Conservation (phyloP, 2,329 filamentous ascomycete genomes). For the Delphinella strobiligena region DNA sequence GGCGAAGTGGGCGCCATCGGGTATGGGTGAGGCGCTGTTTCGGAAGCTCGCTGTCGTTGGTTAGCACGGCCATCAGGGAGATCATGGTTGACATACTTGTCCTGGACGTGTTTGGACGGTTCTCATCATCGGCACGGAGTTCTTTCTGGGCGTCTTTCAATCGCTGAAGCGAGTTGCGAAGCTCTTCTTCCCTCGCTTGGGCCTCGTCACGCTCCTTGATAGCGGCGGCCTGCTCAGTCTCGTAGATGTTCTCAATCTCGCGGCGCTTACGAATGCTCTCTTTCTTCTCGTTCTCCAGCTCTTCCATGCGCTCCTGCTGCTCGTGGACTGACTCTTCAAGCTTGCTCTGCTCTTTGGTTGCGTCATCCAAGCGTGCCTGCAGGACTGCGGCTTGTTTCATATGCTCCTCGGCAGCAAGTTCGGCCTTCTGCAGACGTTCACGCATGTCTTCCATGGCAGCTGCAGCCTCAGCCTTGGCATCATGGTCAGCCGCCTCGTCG, state of each 20-base stretch:
- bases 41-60: slow-evolving; percentile 25
- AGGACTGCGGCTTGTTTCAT: slow-evolving; percentile 77
- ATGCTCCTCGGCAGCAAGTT: slow-evolving; percentile 50
- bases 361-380: slow-evolving; percentile 76
- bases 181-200: slow-evolving; percentile 71
- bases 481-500: slow-evolving; percentile 36
- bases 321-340: slow-evolving; percentile 83
- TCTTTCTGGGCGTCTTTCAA: slow-evolving; percentile 82
- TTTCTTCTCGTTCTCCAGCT: slow-evolving; percentile 71
- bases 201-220: slow-evolving; percentile 89
- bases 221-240: slow-evolving; percentile 75
- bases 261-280: slow-evolving; percentile 73
- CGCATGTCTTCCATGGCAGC: slow-evolving; percentile 75
- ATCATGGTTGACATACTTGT: slow-evolving; percentile 11
- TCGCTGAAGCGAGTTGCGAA: slow-evolving; percentile 80
- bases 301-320: slow-evolving; percentile 70
- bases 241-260: slow-evolving; percentile 87
- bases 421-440: slow-evolving; percentile 68
- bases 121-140: slow-evolving; percentile 38
- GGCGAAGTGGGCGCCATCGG: slow-evolving; percentile 71
- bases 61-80: slow-evolving; percentile 12
- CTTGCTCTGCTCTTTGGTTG: slow-evolving; percentile 67
- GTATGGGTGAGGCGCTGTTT: slow-evolving; percentile 45
- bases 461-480: slow-evolving; percentile 66
- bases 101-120: slow-evolving; percentile 37